Base-by-base conservation (phyloP, 106 monocot species). In the Xerophyta viscosa region DNA sequence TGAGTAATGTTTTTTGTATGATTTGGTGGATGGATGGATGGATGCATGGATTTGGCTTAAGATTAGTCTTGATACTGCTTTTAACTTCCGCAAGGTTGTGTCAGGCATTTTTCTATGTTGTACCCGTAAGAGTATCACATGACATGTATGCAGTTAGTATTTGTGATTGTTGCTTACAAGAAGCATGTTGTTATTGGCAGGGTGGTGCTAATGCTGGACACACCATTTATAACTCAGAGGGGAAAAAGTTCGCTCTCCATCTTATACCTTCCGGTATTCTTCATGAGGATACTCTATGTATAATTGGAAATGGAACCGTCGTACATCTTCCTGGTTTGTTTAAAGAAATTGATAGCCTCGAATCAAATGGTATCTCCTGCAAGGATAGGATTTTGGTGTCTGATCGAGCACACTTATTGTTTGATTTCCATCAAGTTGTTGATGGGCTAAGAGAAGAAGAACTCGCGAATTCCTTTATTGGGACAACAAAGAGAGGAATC, bases 141-240 rank as follows among this genome's bases (percentile, higher is more conserved):
- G n/a, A n/a, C n/a, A n/a, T n/a, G n/a, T n/a, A n/a, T n/a, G n/a
- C n/a, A n/a, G n/a, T n/a, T n/a, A n/a, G n/a, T n/a, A n/a, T n/a
- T n/a, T n/a, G n/a, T n/a, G n/a, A n/a, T n/a, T n/a, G n/a, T n/a
- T n/a, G n/a, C n/a, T n/a, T n/a, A n/a, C n/a, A n/a, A n/a, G n/a
- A n/a, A n/a, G n/a, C n/a, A n/a, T n/a, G n/a, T n/a, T n/a, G n/a
- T n/a, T n/a, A n/a, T n/a, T n/a, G n/a, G n/a, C 54, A 96, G 94
- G 94, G 94, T 57, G 94, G 94, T 54, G 84, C 94, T 55, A 96
- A 96, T 79, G 94, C 94, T 19, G 94, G 94, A 6, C 94, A 89
- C 50, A 96, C 94, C 25, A 89, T 96, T 11, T 96, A 96, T 50
- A 96, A 88, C 39, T 37, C 88, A 10, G 88, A 88, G 29, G 94